Evolutionary conservation across 1,139 yeast genomes (phyloP).

Genomic region (Pichia sp.): DNA sequence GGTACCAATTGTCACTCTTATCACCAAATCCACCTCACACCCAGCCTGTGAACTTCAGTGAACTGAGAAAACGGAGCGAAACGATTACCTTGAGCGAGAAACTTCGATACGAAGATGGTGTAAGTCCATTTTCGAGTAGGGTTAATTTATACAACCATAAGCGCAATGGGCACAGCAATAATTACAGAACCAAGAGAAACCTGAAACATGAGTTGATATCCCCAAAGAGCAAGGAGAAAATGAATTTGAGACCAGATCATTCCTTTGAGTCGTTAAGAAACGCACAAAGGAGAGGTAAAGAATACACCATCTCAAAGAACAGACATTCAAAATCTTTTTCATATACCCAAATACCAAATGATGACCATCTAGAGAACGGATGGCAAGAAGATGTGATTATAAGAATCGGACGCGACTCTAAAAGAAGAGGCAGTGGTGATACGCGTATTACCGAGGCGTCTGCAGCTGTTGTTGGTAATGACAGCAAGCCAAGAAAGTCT

Average conservation of each 20-base stretch:
- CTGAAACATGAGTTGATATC: too few relatives aligned
- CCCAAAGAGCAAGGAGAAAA: background rate
- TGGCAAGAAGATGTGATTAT: too few relatives aligned
- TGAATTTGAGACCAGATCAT: constrained; percentile 6
- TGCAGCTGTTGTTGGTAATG: background rate
- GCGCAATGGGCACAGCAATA: background rate
- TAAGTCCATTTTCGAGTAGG: constrained; percentile 1
- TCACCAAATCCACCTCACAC: background rate
- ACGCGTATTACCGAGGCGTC: background rate
- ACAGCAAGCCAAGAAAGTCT: too few relatives aligned
- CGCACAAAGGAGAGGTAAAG: background rate
- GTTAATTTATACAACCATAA: background rate
- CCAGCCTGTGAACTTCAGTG: background rate
- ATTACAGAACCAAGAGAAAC: background rate
- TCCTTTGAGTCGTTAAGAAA: constrained; percentile 11
- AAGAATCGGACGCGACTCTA: background rate
- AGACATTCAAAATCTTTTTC: constrained; percentile 9
- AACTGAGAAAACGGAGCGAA: constrained; percentile 6
- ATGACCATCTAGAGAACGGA: background rate
- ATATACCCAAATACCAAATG: constrained; percentile 1
- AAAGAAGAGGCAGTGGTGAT: background rate
- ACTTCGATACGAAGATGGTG: constrained; percentile 1
- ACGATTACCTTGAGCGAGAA: constrained; percentile 8
- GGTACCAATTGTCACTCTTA: background rate
- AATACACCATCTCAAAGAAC: background rate